Base-by-base conservation (phyloP, 2,329 filamentous ascomycete species). In the Ciborinia camelliae region DNA sequence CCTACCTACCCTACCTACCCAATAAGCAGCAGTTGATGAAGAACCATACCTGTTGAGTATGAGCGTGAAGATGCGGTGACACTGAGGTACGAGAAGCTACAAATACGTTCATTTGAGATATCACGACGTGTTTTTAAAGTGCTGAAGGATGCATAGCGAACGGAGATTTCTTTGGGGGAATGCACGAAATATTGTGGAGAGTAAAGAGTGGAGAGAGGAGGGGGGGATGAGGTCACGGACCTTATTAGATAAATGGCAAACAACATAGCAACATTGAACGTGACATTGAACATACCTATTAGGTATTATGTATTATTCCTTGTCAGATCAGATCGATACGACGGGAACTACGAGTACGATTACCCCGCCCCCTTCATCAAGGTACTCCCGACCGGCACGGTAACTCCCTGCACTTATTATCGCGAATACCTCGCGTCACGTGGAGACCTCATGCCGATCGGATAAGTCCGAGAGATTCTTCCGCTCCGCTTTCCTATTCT, bases 81-180 rank as follows among this genome's bases (percentile, higher is more conserved):
- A 47, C 8, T 32, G 55, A 47, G n/a, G n/a, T 47, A 47, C 14
- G 10, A 37, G 14, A 37, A 59, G 0, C 39, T 26, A 47, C 7
- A 23, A 58, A 12, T 32, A 20, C 55, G 47, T 58, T 35, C 28
- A 20, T 8, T 47, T 35, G n/a, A 2, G 28, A 47, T 59, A 26
- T 47, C 28, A 47, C 30, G 28, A 47, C 54, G 20, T 47, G n/a
- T 58, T 35, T 35, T 26, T 26, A 35, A 35, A 47, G 41, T 35
- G 20, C 47, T 47, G 28, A 32, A 7, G 30, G n/a, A n/a, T 23
- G 30, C 3, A 4, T 41, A 45, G 52, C 20, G 52, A 57, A 53
- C 35, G 41, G 63, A 55, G 47, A 50, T 43, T 67, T 20, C 47
- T 60, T 10, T 43, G 26, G 5, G 41, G 57, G n/a, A n/a, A 47